Evolutionary conservation across 2,329 filamentous ascomycete genomes (phyloP), one percentile per base, ranked within the genome.

Genomic region (Ceratocystis eucalypticola): DNA sequence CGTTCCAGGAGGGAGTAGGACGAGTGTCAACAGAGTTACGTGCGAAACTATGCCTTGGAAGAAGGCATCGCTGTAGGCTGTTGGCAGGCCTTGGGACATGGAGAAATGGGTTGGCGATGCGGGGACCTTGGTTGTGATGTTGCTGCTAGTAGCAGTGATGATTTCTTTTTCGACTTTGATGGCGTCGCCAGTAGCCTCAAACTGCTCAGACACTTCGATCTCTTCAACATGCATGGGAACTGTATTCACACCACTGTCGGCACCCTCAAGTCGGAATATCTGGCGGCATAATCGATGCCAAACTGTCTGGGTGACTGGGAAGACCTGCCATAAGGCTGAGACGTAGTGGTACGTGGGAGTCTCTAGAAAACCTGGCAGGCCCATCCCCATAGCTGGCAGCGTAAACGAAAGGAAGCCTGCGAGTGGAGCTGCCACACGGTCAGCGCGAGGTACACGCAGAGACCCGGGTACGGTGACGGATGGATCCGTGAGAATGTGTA

Each of bases 291-390:
- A 17, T 22, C 15, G 37, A 44, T 64, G 66, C 28, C 44, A 50
- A 33, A 53, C 33, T 2, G 4, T n/a, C 20, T 65, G 53, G 6
- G 53, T 50, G 8, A 50, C 5, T 5, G 66, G 66, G 37, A 67
- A 67, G 46, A 67, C n/a, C 46, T 67, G 66, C 66, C 62, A 67
- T 1, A 65, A 8, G 46, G 66, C 66, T 25, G 22, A 50, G 62
- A 33, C 22, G 30, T 62, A 65, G 62, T 67, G 25, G 62, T 53
- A 45, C 12, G 10, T 3, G 8, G 65, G 61, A 7, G 48, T 17
- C 17, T 15, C n/a, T 4, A 64, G 10, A 20, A 44, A 17, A 25
- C 20, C 20, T 5, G 65, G 61, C 59, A 64, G 15, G 20, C n/a
- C 57, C 55, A 67, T 67, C 1, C 53, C 25, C 15, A 59, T 4